A percentile compares a stretch with the other conserved stretches of the same genome.
Conservation (phyloP, 805 yeast genomes). For the Candida koratica region DNA sequence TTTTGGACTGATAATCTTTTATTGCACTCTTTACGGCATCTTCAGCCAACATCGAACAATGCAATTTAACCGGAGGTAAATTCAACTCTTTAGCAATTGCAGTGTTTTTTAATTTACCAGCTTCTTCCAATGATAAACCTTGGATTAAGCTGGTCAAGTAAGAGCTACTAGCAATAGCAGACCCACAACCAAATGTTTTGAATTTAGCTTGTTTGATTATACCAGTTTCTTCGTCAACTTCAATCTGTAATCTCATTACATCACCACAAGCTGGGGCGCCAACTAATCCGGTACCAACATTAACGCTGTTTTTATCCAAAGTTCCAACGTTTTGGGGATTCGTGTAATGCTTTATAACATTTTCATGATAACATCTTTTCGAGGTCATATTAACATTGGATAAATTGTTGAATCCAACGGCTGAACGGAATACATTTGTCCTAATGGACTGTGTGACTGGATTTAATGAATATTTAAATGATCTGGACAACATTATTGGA, state of each 20-base stretch:
- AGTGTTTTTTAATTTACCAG: slow-evolving; percentile 87
- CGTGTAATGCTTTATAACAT: slow-evolving; percentile 92
- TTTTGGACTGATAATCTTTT: slow-evolving; percentile 87
- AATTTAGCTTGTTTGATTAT: slow-evolving; percentile 91
- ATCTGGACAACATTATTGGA: slow-evolving; percentile 24
- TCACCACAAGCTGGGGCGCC: slow-evolving; percentile 99
- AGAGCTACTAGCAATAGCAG: slow-evolving; percentile 94
- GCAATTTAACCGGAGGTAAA: slow-evolving; percentile 94
- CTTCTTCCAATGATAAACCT: slow-evolving; percentile 93
- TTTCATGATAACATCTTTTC: slow-evolving; percentile 70
- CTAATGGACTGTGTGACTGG: slow-evolving; percentile 6
- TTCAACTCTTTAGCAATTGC: slow-evolving; percentile 91
- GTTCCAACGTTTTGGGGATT: slow-evolving; percentile 97
- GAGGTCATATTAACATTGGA: background rate
- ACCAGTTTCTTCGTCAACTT: slow-evolving; percentile 88
- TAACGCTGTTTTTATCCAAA: slow-evolving; percentile 65
- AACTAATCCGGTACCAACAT: slow-evolving; percentile 95
- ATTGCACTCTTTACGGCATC: slow-evolving; percentile 98
- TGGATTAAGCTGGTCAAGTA: slow-evolving; percentile 93
- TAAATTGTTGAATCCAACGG: background rate
- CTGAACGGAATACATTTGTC: slow-evolving; percentile 11
- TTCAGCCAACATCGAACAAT: slow-evolving; percentile 98
- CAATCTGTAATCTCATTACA: slow-evolving; percentile 95
- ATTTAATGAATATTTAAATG: slow-evolving; percentile 11
- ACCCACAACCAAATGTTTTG: slow-evolving; percentile 99